Base-by-base conservation (phyloP, 2,329 filamentous ascomycete species). In the Penicillium sp. region DNA sequence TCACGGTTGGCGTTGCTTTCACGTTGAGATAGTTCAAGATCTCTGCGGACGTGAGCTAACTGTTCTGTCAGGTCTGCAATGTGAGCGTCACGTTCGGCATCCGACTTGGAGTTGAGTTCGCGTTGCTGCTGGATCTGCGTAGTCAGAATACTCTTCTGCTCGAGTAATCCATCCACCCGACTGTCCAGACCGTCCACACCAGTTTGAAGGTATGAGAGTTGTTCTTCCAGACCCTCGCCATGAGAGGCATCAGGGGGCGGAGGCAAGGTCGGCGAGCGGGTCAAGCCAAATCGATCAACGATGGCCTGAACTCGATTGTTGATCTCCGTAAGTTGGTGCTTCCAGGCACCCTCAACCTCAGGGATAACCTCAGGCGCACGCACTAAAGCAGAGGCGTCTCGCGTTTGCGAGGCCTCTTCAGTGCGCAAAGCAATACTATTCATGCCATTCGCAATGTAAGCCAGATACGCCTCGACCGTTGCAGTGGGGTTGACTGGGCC, bases 121-220 rank as follows among this genome's bases (percentile, higher is more conserved):
- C 91, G 87, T 71, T 97, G 92, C 67, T 97, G 91, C 72, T 95
- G 92, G 63, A 96, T 92, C 68, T 97, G 91, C 36, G 90, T 83
- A 63, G 92, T 87, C 8, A 97, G 78, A 18, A 95, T 91, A 41
- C 83, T 82, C 66, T 95, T 95, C 66, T 97, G 91, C 60, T 95
- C 88, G 54, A 88, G 85, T 30, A 96, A 75, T 16, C 81, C 81
- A 14, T 84, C 86, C n/a, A 89, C 81, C 50, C 89, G 87, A 34
- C 79, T 77, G 64, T 90, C 89, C 4, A 96, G 75, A 72, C 83
- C 87, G 61, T 90, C 86, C 0, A 97, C 83, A 62, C 88, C 89
- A 8, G 81, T 75, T 13, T 84, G 86, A 67, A 97, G 95, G 16
- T 85, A 88, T 18, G 80, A 76, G 3, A 95, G 73, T 59, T 93